Conservation (phyloP, 106 monocot genomes). For the Dendrobium catenatum region DNA sequence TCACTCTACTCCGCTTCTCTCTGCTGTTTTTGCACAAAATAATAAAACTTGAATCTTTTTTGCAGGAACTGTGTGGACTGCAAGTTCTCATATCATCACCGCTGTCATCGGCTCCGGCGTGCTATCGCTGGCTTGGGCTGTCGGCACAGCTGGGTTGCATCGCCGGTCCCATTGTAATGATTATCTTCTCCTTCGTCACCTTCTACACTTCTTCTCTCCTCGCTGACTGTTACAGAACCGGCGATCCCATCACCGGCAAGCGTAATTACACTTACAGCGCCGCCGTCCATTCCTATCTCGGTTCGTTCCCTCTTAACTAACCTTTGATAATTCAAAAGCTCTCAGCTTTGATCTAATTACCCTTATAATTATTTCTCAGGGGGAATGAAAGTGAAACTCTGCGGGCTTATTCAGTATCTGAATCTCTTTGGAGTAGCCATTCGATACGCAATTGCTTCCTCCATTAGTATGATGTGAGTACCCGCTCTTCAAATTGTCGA, state of each 20-base stretch:
- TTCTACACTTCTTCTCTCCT: slow-evolving; percentile 71
- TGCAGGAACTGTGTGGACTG: slow-evolving; percentile 66
- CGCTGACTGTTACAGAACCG: slow-evolving; percentile 61
- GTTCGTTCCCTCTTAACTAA: slow-evolving; percentile 6
- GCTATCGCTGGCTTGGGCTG: slow-evolving; percentile 64
- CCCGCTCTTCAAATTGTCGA: not conserved
- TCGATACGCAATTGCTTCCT: slow-evolving; percentile 78
- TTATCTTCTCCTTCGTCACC: slow-evolving; percentile 60
- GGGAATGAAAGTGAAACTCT: slow-evolving; percentile 51
- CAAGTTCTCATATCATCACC: slow-evolving; percentile 73
- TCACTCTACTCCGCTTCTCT: not conserved
- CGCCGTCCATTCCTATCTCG: slow-evolving; percentile 62
- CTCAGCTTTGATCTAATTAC: not conserved
- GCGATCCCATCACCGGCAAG: slow-evolving; percentile 53
- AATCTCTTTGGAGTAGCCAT: slow-evolving; percentile 65
- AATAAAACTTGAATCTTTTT: not conserved
- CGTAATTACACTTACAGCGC: slow-evolving; percentile 80
- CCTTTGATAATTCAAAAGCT: not conserved
- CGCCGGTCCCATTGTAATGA: slow-evolving; percentile 60
- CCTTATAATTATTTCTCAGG: slow-evolving; percentile 16
- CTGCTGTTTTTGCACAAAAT: not conserved
- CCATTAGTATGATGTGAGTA: slow-evolving; percentile 74
- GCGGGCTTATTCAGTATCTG: slow-evolving; percentile 58
- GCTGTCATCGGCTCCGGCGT: slow-evolving; percentile 63
- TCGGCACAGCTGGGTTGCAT: slow-evolving; percentile 75